Percentiles rank a stretch among this genome's conserved stretches.
phyloP scores from a whole-genome alignment of 2,329 filamentous ascomycete genomes.

The Ophiocordyceps polyrhachis-furcata region DNA sequence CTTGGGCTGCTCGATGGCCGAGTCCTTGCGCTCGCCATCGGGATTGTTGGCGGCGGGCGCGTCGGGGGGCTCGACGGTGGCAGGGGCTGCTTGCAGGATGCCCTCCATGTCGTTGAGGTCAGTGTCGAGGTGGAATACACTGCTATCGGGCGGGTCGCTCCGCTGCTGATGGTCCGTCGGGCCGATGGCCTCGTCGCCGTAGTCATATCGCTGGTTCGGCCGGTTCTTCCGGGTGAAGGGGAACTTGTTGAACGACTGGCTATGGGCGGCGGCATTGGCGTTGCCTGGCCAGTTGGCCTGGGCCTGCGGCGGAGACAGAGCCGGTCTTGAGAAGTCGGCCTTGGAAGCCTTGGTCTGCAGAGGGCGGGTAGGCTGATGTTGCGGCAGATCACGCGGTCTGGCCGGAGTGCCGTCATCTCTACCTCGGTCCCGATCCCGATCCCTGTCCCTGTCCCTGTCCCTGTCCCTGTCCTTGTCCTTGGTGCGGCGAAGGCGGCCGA shows the following conservation, averaged over 20 bases:
- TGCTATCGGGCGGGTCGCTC: constrained; percentile 18
- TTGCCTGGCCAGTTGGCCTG: constrained; percentile 12
- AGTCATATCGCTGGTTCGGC: constrained; percentile 27
- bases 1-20: constrained; percentile 17
- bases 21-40: constrained; percentile 23
- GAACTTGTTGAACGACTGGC: constrained; percentile 38
- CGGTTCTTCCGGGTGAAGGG: constrained; percentile 41
- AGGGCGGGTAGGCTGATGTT: constrained; percentile 28
- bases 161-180: constrained; percentile 40
- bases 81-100: constrained; percentile 54
- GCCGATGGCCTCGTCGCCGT: constrained; percentile 38
- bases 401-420: constrained; percentile 30
- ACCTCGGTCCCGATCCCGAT: constrained; percentile 27
- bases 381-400: constrained; percentile 28
- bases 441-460: constrained; percentile 31
- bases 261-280: constrained; percentile 17
- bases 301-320: constrained; percentile 19
- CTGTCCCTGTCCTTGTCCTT: constrained; percentile 22
- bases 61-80: constrained; percentile 51
- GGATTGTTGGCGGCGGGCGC: constrained; percentile 27
- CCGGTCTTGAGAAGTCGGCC: constrained; percentile 22
- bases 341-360: constrained; percentile 31
- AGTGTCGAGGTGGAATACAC: constrained; percentile 62
- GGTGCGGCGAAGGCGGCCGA: constrained; percentile 30
- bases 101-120: constrained; percentile 83